Conservation (phyloP, 2,329 filamentous ascomycete genomes). For the Endocalyx cinctus region DNA sequence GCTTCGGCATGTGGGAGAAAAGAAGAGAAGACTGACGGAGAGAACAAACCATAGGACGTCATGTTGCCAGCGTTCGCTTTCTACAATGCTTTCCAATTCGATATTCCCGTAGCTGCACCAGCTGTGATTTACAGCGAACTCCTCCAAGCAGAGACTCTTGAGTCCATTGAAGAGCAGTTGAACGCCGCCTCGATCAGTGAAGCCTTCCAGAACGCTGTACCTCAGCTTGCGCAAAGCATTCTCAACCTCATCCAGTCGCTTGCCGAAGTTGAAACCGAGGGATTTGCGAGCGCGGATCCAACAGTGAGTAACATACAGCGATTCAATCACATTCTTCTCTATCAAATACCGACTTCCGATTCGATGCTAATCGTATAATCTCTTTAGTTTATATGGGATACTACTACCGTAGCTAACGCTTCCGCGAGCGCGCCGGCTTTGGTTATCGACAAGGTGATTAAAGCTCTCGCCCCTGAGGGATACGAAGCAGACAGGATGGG, state of each 20-base stretch:
- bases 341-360: too few relatives aligned
- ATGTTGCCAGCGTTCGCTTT: not conserved
- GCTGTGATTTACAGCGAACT: not conserved
- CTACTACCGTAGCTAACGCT: conserved; percentile 4
- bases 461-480: conserved; percentile 1
- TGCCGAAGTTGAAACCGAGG: too few relatives aligned
- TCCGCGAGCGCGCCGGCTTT: conserved; percentile 4
- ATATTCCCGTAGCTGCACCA: not conserved
- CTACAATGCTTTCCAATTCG: not conserved
- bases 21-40: too few relatives aligned
- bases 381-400: conserved; percentile 2
- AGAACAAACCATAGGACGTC: too few relatives aligned
- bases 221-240: conserved; percentile 1
- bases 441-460: conserved; percentile 2
- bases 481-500: conserved; percentile 5
- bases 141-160: not conserved
- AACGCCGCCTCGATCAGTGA: not conserved
- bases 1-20: too few relatives aligned
- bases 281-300: too few relatives aligned
- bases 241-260: not conserved
- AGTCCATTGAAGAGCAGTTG: not conserved
- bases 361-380: too few relatives aligned
- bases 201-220: not conserved
- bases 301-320: too few relatives aligned
- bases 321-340: too few relatives aligned